These are phyloP conservation scores for Dacryopinax spathularia DNA, from an alignment of 768 basidiomycete species.

Conservation along the genomic window DNA sequence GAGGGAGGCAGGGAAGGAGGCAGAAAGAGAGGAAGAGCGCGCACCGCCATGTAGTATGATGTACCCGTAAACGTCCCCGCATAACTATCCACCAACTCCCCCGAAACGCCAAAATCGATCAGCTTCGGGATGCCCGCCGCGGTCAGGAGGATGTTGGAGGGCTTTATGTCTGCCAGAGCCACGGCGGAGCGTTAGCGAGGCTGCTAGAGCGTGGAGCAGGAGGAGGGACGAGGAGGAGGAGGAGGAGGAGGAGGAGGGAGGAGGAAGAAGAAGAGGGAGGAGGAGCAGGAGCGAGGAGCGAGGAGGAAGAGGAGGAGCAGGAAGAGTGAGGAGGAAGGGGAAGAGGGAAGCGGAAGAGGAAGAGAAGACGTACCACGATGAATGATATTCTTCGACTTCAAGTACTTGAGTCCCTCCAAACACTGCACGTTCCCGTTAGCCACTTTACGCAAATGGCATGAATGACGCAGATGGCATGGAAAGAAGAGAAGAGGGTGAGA, in stretches of 20 bases:
- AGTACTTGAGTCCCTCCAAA: constrained; percentile 82
- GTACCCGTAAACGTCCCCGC: constrained; percentile 97
- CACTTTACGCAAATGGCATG: too few relatives aligned
- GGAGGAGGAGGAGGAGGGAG: not conserved
- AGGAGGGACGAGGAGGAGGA: too few relatives aligned
- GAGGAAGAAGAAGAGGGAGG: too few relatives aligned
- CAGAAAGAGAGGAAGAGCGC: constrained; percentile 24
- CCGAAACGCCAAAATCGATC: constrained; percentile 94
- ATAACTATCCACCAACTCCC: constrained; percentile 77
- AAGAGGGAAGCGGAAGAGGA: too few relatives aligned
- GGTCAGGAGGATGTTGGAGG: constrained; percentile 82
- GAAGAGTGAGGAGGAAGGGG: too few relatives aligned
- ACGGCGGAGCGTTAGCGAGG: too few relatives aligned
- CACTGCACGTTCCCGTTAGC: too few relatives aligned
- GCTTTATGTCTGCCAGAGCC: constrained; percentile 81
- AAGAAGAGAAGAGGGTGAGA: not conserved
- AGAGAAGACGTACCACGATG: constrained; percentile 62
- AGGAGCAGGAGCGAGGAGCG: too few relatives aligned
- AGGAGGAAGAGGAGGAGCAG: too few relatives aligned
- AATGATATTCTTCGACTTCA: constrained; percentile 82
- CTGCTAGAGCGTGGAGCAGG: not conserved
- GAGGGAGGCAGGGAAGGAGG: not conserved
- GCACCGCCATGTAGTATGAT: constrained; percentile 95
- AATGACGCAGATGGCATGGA: constrained; percentile 6
- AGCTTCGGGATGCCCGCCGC: constrained; percentile 82